Evolutionary conservation across 106 monocot genomes (phyloP), one percentile per base, ranked within the genome.

Genomic region (Phalaenopsis equestris): DNA sequence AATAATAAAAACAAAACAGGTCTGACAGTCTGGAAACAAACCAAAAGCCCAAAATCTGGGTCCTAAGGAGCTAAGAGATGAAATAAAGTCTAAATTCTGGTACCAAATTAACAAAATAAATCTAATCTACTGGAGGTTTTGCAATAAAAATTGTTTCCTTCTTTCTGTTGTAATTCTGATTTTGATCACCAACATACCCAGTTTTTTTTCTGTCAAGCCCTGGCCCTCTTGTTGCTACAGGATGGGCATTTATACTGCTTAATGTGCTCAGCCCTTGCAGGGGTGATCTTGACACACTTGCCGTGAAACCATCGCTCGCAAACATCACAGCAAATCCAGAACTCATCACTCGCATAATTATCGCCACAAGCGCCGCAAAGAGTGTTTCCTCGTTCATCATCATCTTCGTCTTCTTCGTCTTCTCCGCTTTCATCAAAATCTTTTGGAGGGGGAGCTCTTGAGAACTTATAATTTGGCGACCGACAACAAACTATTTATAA

Each of bases 201-300:
- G 9, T 24, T 65, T 10, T 16, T 12, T 52, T 52, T 3, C 12
- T 52, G 30, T 82, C 78, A 82, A 48, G 39, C 77, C 42, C 82
- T 42, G 24, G 81, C 75, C 72, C 81, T 57, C 76, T 81, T 81
- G 81, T 81, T 82, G 67, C 76, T 82, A 46, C 82, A 82, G 18
- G 82, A 21, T 11, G 82, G 82, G 58, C 82, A 82, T 41, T 82
- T 77, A 57, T 82, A 82, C 67, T 82, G 82, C 77, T 82, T 82
- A 65, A 82, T 82, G 36, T 82, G 82, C 67, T 82, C 82, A 9
- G 82, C 82, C 52, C 82, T 64, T 0, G 82, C 82, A 3, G 82
- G 82, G 9, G 82, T 82, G 6, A 82, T 82, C 77, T 77, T 76
- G 7, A 82, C 82, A 23, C 82, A 82, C 82, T 82, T 82, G 0